Base-by-base conservation (phyloP, 345 rosid genomes). In the Eucalyptus brandiana region DNA sequence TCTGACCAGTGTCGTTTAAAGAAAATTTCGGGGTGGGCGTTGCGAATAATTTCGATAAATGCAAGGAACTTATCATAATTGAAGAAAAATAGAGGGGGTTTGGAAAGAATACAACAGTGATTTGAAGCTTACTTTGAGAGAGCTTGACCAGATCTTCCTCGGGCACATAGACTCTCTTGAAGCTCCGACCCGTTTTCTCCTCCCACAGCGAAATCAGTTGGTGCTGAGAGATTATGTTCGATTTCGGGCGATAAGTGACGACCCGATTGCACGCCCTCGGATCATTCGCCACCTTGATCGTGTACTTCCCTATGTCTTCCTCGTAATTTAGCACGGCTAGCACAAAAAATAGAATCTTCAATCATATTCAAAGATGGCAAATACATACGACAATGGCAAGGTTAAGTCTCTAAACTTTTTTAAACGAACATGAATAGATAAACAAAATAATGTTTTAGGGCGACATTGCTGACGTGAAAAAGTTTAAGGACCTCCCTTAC, bases 271-370 rank as follows among this genome's bases (percentile, higher is more conserved):
- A 37, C 3, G 92, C 86, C 88, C 91, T 91, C 34, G 92, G 92
- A n/a, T 94, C 94, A 24, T 87, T 88, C 28, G 92, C 93, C 62
- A 86, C 92, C 91, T 88, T 92, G 65, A 93, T 90, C 3, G 95
- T 94, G 47, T 92, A 93, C 30, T 47, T 54, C 13, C 91, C 95
- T 4, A 92, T 3, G 48, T 93, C 94, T 89, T 91, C 90, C 89
- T 94, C 95, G 5, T 91, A 91, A 54, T 92, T 94, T 3, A 93
- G 16, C 51, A 92, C 92, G 9, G 60, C 96, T 94, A 88, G 53
- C 32, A 44, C 17, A 8, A 30, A 6, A 30, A 12, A 58, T 11
- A 72, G 26, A 34, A 72, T 69, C 42, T 18, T 18, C 24, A 32
- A 56, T 58, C 67, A 26, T 26, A 26, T 58, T 26, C 0, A 26